Evolutionary conservation across 192 early-diverging fungal species (phyloP).

Genomic region (Diversispora epigaea): DNA sequence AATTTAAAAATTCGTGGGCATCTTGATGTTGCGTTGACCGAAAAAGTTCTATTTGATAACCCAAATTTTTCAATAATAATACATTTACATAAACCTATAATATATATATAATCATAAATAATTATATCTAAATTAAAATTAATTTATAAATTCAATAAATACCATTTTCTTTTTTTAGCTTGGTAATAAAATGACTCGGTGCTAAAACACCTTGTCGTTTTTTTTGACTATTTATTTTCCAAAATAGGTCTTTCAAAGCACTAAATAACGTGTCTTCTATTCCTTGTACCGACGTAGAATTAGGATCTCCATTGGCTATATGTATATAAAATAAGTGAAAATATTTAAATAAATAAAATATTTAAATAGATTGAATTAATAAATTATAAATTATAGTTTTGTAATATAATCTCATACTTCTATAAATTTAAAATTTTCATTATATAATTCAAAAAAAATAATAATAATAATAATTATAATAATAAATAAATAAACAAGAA

Average conservation of each 20-base stretch:
- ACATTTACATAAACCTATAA: neutral
- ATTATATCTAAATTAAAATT: no score
- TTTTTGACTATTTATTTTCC: slow-evolving; percentile 75
- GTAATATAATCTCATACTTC: no score
- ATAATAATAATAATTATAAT: no score
- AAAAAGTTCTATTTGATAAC: slow-evolving; percentile 87
- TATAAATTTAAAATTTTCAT: no score
- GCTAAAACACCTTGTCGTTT: slow-evolving; percentile 82
- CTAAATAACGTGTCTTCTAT: slow-evolving; percentile 84
- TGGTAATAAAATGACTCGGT: slow-evolving; percentile 81
- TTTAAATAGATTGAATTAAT: neutral
- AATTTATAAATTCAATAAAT: slow-evolving; percentile 28
- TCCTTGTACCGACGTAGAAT: slow-evolving; percentile 37
- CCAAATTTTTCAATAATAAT: no score
- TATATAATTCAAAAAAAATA: no score
- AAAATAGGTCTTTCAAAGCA: slow-evolving; percentile 83
- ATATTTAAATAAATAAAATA: neutral
- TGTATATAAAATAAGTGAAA: neutral
- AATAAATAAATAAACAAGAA: no score
- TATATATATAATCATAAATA: neutral
- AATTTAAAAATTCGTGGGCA: slow-evolving; percentile 98
- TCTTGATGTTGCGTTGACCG: slow-evolving; percentile 95
- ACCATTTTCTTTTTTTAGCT: slow-evolving; percentile 94
- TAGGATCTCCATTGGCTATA: slow-evolving; percentile 5
- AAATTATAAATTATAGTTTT: neutral